These are phyloP conservation scores for Pilaira anomala DNA, from an alignment of 192 early-diverging fungal genomes.

Conservation along the genomic window DNA sequence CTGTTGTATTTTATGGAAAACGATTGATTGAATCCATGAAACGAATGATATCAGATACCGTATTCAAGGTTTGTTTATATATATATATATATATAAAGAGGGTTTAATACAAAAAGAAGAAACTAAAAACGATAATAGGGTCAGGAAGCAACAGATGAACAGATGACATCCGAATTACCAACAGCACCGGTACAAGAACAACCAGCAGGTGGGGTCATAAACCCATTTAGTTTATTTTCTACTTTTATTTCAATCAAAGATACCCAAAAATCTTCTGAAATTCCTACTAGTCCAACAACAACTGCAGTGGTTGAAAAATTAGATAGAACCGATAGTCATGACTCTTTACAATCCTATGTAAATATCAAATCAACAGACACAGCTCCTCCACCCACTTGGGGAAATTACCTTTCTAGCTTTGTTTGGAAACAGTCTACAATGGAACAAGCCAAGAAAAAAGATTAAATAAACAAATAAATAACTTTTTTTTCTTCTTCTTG, in stretches of 20 bases:
- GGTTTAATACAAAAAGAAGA: too few species aligned
- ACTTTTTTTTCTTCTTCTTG: neutral
- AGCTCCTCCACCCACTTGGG: constrained; percentile 3
- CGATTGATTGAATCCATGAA: constrained; percentile 19
- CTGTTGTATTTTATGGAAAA: constrained; percentile 22
- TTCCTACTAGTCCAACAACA: too few species aligned
- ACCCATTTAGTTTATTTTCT: constrained; percentile 20
- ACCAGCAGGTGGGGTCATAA: constrained; percentile 4
- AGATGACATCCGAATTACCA: neutral
- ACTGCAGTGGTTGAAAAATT: neutral
- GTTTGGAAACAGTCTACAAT: neutral
- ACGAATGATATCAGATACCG: constrained; percentile 15
- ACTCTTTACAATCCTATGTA: constrained; percentile 28
- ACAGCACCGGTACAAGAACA: constrained; percentile 8
- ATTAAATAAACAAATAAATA: neutral
- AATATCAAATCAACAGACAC: neutral
- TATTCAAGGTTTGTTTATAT: constrained; percentile 19
- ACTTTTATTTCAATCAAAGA: constrained; percentile 10
- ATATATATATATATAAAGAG: too few species aligned
- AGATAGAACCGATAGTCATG: constrained; percentile 22
- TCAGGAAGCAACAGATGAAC: neutral
- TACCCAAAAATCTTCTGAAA: neutral
- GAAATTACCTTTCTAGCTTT: constrained; percentile 14
- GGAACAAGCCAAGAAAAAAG: constrained; percentile 2
- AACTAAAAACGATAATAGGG: neutral